Percentiles rank a stretch among this genome's conserved stretches.
Conservation (phyloP, 2,329 filamentous ascomycete genomes). For the Calcarisporium arbuscula region DNA sequence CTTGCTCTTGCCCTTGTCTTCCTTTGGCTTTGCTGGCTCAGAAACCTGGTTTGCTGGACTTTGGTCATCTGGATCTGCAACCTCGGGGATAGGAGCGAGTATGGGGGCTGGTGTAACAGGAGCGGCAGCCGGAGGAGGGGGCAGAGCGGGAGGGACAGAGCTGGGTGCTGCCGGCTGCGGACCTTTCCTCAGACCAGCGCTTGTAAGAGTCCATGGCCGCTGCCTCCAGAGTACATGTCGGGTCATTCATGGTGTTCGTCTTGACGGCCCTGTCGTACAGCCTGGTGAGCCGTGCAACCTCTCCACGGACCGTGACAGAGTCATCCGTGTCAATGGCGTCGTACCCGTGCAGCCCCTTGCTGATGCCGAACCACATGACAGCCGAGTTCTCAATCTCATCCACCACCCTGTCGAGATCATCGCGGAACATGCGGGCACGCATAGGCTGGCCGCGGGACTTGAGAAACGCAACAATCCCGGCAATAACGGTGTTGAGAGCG, state of each 20-base stretch:
- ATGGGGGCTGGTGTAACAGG: no score
- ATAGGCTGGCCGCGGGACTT: constrained; percentile 16
- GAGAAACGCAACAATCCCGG: constrained; percentile 15
- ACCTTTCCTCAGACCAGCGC: no score
- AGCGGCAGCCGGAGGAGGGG: no score
- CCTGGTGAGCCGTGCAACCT: constrained; percentile 15
- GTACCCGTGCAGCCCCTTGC: constrained; percentile 11
- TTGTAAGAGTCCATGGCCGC: no score
- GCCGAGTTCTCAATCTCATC: constrained; percentile 18
- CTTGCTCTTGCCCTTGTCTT: no score
- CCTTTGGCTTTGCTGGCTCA: no score
- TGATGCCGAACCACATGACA: constrained; percentile 17
- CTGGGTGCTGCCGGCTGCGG: no score
- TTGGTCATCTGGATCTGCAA: no score
- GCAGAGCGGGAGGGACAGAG: no score
- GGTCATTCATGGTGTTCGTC: constrained; percentile 15
- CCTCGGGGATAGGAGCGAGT: no score
- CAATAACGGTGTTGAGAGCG: constrained; percentile 17
- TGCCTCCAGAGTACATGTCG: constrained; percentile 18
- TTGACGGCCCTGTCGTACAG: constrained; percentile 17
- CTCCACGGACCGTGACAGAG: constrained; percentile 15
- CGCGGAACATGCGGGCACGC: constrained; percentile 15
- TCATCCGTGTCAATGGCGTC: constrained; percentile 16
- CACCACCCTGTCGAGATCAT: constrained; percentile 15
- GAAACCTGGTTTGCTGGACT: no score